phyloP scores from a whole-genome alignment of 1,284 basidiomycete species.

The Microbotryum scabiosae region DNA sequence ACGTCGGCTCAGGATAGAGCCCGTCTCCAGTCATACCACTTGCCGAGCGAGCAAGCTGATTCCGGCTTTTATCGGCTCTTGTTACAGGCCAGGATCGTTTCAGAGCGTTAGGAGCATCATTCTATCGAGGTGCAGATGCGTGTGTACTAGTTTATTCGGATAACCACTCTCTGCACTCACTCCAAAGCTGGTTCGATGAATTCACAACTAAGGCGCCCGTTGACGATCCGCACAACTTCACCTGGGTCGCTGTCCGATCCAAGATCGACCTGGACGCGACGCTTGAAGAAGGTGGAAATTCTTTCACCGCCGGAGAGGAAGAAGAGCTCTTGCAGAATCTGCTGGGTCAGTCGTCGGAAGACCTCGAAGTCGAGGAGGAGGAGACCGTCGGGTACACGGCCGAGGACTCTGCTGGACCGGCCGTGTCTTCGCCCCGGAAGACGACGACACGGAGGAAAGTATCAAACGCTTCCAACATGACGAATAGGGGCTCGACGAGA shows the following conservation, averaged over 20 bases:
- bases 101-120: slow-evolving; percentile 64
- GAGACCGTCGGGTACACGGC: slow-evolving; percentile 3
- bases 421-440: slow-evolving; percentile 6
- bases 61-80: slow-evolving; percentile 39
- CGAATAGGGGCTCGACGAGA: too few relatives aligned
- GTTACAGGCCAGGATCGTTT: slow-evolving; percentile 76
- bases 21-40: slow-evolving; percentile 4
- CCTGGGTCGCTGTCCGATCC: slow-evolving; percentile 67
- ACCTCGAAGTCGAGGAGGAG: neutral
- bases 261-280: slow-evolving; percentile 53
- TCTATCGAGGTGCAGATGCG: slow-evolving; percentile 73
- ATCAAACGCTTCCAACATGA: neutral
- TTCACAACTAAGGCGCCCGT: slow-evolving; percentile 60
- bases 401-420: slow-evolving; percentile 3
- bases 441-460: too few relatives aligned
- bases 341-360: too few relatives aligned
- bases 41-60: neutral
- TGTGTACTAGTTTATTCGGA: slow-evolving; percentile 69
- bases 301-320: too few relatives aligned
- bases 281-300: too few relatives aligned
- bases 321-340: too few relatives aligned
- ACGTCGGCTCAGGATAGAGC: slow-evolving; percentile 1
- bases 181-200: slow-evolving; percentile 66
- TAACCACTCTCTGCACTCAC: slow-evolving; percentile 51
- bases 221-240: slow-evolving; percentile 54